Conservation (phyloP, 2,329 filamentous ascomycete genomes). For the Pseudocercospora musae region DNA sequence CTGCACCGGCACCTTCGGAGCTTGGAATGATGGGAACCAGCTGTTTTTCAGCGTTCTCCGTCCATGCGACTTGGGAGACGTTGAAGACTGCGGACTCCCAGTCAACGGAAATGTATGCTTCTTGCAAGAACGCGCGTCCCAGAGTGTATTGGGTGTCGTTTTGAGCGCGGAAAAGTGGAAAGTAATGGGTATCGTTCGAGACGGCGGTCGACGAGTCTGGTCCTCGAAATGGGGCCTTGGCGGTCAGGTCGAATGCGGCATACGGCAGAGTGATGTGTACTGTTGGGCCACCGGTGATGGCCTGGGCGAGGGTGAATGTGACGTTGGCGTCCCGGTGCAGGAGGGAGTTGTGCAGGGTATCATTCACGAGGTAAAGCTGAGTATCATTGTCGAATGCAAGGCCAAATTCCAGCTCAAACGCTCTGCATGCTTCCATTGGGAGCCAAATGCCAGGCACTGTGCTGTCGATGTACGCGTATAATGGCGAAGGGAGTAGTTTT, state of each 20-base stretch:
- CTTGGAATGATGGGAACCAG: slow-evolving; percentile 30
- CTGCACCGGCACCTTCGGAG: slow-evolving; percentile 1
- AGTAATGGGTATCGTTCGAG: slow-evolving; percentile 61
- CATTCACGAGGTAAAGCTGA: slow-evolving; percentile 62
- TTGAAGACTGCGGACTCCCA: slow-evolving; percentile 49
- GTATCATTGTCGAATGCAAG: slow-evolving; percentile 63
- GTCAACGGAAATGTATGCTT: slow-evolving; percentile 55
- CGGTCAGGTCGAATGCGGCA: slow-evolving; percentile 48
- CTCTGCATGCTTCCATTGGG: slow-evolving; percentile 55
- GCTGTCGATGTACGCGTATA: slow-evolving; percentile 48
- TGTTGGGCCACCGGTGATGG: slow-evolving; percentile 33
- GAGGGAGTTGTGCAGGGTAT: slow-evolving; percentile 54
- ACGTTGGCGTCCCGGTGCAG: slow-evolving; percentile 41
- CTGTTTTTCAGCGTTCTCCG: slow-evolving; percentile 20
- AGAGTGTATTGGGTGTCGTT: slow-evolving; percentile 58
- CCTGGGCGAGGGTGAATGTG: slow-evolving; percentile 44
- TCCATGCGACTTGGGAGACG: slow-evolving; percentile 40
- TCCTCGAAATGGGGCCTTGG: slow-evolving; percentile 50
- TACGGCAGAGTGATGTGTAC: slow-evolving; percentile 50
- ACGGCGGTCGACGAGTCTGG: slow-evolving; percentile 32
- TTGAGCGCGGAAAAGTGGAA: slow-evolving; percentile 59
- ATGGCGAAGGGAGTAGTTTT: slow-evolving; percentile 38
- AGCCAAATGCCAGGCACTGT: slow-evolving; percentile 50
- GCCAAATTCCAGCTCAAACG: slow-evolving; percentile 62
- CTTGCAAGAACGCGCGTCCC: slow-evolving; percentile 67